Percentiles rank a stretch among this genome's conserved stretches.
Conservation (phyloP, 805 yeast species). For the Metschnikowia continentalis region DNA sequence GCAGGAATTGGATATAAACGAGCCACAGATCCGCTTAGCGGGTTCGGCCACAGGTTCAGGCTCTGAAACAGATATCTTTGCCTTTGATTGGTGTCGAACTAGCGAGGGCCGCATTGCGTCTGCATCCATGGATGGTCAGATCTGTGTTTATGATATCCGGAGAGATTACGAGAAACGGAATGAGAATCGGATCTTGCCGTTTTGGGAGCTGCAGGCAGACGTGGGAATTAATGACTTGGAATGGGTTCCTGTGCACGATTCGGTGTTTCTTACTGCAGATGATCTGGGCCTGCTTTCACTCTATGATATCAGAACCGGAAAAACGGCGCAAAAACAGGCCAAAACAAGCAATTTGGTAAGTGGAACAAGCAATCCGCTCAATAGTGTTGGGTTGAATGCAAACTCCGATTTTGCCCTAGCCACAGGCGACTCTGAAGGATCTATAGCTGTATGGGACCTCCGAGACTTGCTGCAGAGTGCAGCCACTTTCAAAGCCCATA, state of each 20-base stretch:
- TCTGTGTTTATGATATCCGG: slow-evolving; percentile 68
- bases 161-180: slow-evolving; percentile 4
- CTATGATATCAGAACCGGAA: slow-evolving; percentile 23
- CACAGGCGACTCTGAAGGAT: slow-evolving; percentile 62
- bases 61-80: slow-evolving; percentile 52
- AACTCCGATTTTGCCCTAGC: slow-evolving; percentile 54
- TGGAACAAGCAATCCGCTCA: slow-evolving; percentile 51
- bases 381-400: slow-evolving; percentile 59
- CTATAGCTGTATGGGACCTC: slow-evolving; percentile 60
- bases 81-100: slow-evolving; percentile 69
- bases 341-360: slow-evolving; percentile 54
- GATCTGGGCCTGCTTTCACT: slow-evolving; percentile 45
- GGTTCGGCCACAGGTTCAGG: too few species aligned
- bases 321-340: slow-evolving; percentile 36
- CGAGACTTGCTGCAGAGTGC: slow-evolving; percentile 31
- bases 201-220: slow-evolving; percentile 6
- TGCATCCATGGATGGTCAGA: slow-evolving; percentile 59
- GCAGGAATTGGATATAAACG: slow-evolving; percentile 27
- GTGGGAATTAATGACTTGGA: slow-evolving; percentile 66
- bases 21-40: slow-evolving; percentile 49
- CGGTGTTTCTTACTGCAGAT: slow-evolving; percentile 60
- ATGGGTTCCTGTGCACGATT: slow-evolving; percentile 62
- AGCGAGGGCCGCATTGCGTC: slow-evolving; percentile 56
- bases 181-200: slow-evolving; percentile 1
- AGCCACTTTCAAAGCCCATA: slow-evolving; percentile 33